Base-by-base conservation (phyloP, 495 filamentous ascomycete genomes). In the Penicillium mononematosum region DNA sequence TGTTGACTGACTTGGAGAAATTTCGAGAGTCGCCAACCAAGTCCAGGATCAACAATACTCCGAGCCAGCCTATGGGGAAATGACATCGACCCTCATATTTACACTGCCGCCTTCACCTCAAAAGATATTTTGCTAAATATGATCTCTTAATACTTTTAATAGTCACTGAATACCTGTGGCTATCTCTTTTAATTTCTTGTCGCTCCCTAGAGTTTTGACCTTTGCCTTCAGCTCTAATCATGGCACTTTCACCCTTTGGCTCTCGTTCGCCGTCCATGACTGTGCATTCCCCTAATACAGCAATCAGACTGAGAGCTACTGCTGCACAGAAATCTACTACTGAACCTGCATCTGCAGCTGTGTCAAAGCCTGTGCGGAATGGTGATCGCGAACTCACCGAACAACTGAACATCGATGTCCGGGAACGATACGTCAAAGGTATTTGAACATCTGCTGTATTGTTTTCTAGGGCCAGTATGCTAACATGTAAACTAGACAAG, bases 391-490 rank as follows among this genome's bases (percentile, higher is more conserved):
- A 96, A 62, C 74, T 91, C 5, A 85, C 89, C 7, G 91, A 96
- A 66, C 88, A 95, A 68, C 79, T 98, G 60, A 97, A 98, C 68
- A 88, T 91, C 45, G 83, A 92, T 43, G 88, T 91, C 51, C 88
- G 88, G 68, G 78, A 83, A 56, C 95, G 92, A 74, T 98, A 96
- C 68, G 80, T 92, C 56, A 97, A 95, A 80, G 90, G 91, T 87
- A 73, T 50, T 46, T 53, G 20, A 14, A 45, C n/a, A 29, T 31
- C 11, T 5, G 25, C 9, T 24, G 5, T 24, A 43, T 16, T 16
- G 8, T 17, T 17, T 27, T 14, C 3, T 4, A 8, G 36, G 22
- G 17, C 24, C 12, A 45, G 0, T 8, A 25, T 9, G 29, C 58
- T 69, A 41, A 64, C 59, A 22, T 38, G 19, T 0, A 48, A 48